These are phyloP conservation scores for Ophiostoma perfectum DNA, from an alignment of 2,329 filamentous ascomycete species.

Conservation along the genomic window DNA sequence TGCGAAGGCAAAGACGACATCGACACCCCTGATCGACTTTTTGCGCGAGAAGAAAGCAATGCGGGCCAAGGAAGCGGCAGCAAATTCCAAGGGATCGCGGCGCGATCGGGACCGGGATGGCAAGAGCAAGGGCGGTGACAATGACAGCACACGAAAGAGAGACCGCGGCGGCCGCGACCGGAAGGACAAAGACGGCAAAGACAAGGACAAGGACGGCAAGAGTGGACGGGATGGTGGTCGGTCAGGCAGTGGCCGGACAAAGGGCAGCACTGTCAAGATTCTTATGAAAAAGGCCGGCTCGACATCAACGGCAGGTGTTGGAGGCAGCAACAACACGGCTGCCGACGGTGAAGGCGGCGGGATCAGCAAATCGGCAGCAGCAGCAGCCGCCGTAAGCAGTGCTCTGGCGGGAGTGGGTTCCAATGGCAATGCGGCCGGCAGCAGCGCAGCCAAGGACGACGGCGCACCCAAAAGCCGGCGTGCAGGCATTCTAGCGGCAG, in stretches of 20 bases:
- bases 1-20: conserved; percentile 58
- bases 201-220: conserved; percentile 53
- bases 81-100: conserved; percentile 46
- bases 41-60: conserved; percentile 88
- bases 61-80: conserved; percentile 53
- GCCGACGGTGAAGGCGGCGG: neutral
- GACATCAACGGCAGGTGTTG: conserved; percentile 46
- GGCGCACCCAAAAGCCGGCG: conserved; percentile 51
- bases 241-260: conserved; percentile 33
- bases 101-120: conserved; percentile 28
- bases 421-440: conserved; percentile 42
- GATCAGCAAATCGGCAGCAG: conserved; percentile 36
- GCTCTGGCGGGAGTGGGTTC: neutral
- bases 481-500: conserved; percentile 58
- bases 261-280: conserved; percentile 59
- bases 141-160: conserved; percentile 14
- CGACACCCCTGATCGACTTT: conserved; percentile 84
- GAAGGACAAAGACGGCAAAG: conserved; percentile 5
- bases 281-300: conserved; percentile 54
- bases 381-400: conserved; percentile 50
- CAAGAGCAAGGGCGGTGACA: conserved; percentile 42
- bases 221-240: neutral
- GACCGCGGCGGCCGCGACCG: conserved; percentile 7
- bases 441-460: conserved; percentile 31
- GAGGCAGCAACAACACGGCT: conserved; percentile 32